phyloP scores from a whole-genome alignment of 495 filamentous ascomycete species.

The Evansstolkia leycettana region DNA sequence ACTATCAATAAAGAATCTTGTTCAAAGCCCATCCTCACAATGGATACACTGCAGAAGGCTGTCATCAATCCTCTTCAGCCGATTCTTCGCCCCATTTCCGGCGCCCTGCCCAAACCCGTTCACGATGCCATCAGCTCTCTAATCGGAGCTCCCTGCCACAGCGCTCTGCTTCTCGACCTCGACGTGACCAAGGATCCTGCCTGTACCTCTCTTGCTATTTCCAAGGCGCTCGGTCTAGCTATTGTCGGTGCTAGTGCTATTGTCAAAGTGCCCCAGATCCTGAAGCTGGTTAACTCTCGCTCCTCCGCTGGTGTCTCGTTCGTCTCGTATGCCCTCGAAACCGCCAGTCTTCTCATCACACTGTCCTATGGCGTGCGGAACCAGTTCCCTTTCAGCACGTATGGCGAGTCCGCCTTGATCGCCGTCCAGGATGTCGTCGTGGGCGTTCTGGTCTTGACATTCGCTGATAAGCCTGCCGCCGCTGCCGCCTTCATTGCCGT shows the following conservation, averaged over 20 bases:
- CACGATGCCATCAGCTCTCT: constrained; percentile 62
- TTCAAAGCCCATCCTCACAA: constrained; percentile 7
- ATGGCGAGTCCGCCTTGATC: constrained; percentile 86
- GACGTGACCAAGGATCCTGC: constrained; percentile 53
- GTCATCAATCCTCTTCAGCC: constrained; percentile 53
- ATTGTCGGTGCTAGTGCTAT: constrained; percentile 81
- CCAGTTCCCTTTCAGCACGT: constrained; percentile 90
- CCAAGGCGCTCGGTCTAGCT: constrained; percentile 82
- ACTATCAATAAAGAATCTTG: neutral
- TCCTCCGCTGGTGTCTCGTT: constrained; percentile 78
- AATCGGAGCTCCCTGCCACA: constrained; percentile 76
- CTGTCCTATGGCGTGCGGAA: constrained; percentile 84
- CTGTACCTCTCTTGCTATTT: constrained; percentile 79
- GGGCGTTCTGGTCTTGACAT: constrained; percentile 69
- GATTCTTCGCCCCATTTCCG: constrained; percentile 61
- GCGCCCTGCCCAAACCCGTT: constrained; percentile 67
- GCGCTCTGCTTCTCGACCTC: constrained; percentile 65
- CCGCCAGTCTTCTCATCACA: constrained; percentile 67
- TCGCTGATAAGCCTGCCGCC: constrained; percentile 50
- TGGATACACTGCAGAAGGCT: constrained; percentile 32
- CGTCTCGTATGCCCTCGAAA: constrained; percentile 85
- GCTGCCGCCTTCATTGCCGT: constrained; percentile 62
- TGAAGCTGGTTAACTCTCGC: constrained; percentile 72
- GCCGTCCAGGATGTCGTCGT: constrained; percentile 85
- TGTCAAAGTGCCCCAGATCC: constrained; percentile 91